phyloP scores from a whole-genome alignment of 495 filamentous ascomycete species.

The Aspergillus kassunensis region DNA sequence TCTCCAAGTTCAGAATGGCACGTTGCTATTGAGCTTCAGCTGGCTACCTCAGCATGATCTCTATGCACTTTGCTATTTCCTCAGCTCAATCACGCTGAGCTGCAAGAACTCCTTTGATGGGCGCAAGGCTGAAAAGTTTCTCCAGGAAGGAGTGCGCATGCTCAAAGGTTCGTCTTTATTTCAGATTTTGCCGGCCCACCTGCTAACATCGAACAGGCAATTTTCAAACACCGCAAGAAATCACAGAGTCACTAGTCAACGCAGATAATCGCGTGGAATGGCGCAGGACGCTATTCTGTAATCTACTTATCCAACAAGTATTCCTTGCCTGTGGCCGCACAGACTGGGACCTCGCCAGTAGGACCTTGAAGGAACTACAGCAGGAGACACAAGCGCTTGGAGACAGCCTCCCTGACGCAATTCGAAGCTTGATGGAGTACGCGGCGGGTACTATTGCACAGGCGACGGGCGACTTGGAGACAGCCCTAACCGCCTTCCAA shows the following conservation, averaged over 20 bases:
- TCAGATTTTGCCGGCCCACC: neutral
- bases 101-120: constrained; percentile 61
- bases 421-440: constrained; percentile 56
- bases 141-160: constrained; percentile 61
- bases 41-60: constrained; percentile 66
- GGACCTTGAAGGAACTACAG: constrained; percentile 39
- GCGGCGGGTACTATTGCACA: constrained; percentile 74
- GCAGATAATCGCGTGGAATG: constrained; percentile 46
- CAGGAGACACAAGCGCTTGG: constrained; percentile 32
- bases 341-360: constrained; percentile 55
- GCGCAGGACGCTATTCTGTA: constrained; percentile 51
- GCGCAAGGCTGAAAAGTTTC: constrained; percentile 61
- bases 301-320: constrained; percentile 55
- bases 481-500: constrained; percentile 63
- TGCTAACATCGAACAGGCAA: constrained; percentile 27
- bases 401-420: constrained; percentile 35
- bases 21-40: constrained; percentile 49
- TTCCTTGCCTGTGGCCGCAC: constrained; percentile 59
- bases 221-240: constrained; percentile 38
- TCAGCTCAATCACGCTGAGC: constrained; percentile 67
- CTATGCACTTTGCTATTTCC: constrained; percentile 65
- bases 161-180: constrained; percentile 43
- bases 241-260: constrained; percentile 43
- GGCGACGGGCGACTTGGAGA: constrained; percentile 64
- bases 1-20: constrained; percentile 43